These are phyloP conservation scores for Stachybotrys chartarum DNA, from an alignment of 2,329 filamentous ascomycete species.

Conservation along the genomic window DNA sequence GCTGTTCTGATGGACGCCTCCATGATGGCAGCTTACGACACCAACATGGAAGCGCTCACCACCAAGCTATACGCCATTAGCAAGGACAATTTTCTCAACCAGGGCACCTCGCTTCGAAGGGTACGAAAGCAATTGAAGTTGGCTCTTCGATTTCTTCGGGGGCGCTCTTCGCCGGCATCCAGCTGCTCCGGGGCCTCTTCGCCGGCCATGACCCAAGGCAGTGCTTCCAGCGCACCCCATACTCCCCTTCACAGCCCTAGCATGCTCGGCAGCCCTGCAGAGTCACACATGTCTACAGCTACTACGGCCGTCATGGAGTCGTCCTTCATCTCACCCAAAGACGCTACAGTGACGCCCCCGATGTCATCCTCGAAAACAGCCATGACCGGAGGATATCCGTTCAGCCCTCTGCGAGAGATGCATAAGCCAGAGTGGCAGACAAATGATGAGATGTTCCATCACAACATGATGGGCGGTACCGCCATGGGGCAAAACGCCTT, in stretches of 20 bases:
- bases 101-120: conserved; percentile 12
- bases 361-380: conserved; percentile 11
- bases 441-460: conserved; percentile 14
- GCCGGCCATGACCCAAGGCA: conserved; percentile 4
- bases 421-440: conserved; percentile 17
- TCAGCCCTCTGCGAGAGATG: conserved; percentile 14
- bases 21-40: conserved; percentile 14
- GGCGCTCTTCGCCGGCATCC: conserved; percentile 5
- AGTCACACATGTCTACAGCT: conserved; percentile 7
- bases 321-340: conserved; percentile 10
- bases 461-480: conserved; percentile 10
- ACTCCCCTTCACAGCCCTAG: conserved; percentile 10
- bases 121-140: conserved; percentile 21
- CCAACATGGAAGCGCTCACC: conserved; percentile 15
- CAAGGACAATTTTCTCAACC: conserved; percentile 19
- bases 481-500: conserved; percentile 8
- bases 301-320: conserved; percentile 7
- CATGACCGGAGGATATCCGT: conserved; percentile 3
- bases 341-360: conserved; percentile 5
- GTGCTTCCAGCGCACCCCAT: conserved; percentile 11
- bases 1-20: conserved; percentile 11
- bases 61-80: conserved; percentile 16
- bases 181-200: conserved; percentile 11
- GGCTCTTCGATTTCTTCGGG: conserved; percentile 13
- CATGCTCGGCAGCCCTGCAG: background rate